Evolutionary conservation across 495 filamentous ascomycete species (phyloP).

Genomic region (Neurospora africana): DNA sequence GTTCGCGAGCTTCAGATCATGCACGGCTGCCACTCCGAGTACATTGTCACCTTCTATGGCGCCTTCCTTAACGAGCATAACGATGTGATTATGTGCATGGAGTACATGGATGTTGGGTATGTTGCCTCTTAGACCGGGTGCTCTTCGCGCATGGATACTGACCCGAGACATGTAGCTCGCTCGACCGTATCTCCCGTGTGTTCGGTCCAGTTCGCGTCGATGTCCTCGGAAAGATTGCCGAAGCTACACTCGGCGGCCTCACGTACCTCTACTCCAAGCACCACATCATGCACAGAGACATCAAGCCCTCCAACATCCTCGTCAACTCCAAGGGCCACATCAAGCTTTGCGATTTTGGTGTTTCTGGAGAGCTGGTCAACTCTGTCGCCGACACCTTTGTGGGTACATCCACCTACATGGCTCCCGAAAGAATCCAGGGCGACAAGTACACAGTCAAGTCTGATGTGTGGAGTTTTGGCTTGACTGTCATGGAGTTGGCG

Average conservation of each 20-base stretch:
- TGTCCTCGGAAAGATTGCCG: constrained; percentile 96
- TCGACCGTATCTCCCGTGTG: constrained; percentile 85
- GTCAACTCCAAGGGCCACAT: constrained; percentile 90
- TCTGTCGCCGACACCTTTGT: constrained; percentile 97
- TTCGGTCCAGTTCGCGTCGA: constrained; percentile 96
- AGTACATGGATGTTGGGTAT: constrained; percentile 99
- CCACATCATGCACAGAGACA: constrained; percentile 96
- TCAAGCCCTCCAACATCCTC: constrained; percentile 95
- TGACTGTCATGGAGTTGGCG: constrained; percentile 90
- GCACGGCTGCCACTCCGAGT: constrained; percentile 91
- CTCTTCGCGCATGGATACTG: constrained; percentile 18
- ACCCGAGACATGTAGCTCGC: constrained; percentile 50
- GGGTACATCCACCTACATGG: constrained; percentile 98
- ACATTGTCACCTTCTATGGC: constrained; percentile 95
- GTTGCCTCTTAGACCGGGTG: constrained; percentile 14
- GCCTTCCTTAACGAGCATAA: constrained; percentile 92
- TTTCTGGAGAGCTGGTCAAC: constrained; percentile 91
- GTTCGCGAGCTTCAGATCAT: constrained; percentile 94
- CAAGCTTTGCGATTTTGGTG: constrained; percentile 97
- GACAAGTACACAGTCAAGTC: constrained; percentile 96
- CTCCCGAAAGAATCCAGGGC: constrained; percentile 92
- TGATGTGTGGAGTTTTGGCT: constrained; percentile 97
- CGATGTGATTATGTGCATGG: constrained; percentile 99
- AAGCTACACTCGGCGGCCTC: constrained; percentile 88
- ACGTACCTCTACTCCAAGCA: constrained; percentile 90